These are phyloP conservation scores for Saksenaea vasiformis DNA, from an alignment of 371 early-diverging fungal genomes.

Conservation along the genomic window DNA sequence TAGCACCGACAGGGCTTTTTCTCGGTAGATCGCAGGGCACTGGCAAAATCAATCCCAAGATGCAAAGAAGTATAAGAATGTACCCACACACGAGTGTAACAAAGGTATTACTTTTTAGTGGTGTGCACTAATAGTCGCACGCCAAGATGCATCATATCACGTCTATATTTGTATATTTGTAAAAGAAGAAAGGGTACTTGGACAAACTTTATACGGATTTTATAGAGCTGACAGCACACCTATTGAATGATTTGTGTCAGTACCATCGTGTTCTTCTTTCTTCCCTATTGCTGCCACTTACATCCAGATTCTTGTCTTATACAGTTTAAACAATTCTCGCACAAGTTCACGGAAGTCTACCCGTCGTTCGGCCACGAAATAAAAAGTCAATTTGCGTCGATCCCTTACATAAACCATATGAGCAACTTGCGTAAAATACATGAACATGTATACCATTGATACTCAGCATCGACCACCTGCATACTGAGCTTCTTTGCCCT, in stretches of 20 bases:
- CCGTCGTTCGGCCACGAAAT: constrained; percentile 92
- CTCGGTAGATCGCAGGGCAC: too few relatives aligned
- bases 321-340: constrained; percentile 97
- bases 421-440: background rate
- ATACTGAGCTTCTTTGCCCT: constrained; percentile 89
- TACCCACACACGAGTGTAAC: background rate
- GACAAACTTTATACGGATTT: background rate
- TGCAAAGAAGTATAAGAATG: background rate
- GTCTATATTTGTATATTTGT: constrained; percentile 3
- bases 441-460: constrained; percentile 79
- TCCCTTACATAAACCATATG: constrained; percentile 59
- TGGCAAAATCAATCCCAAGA: background rate
- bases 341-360: constrained; percentile 99
- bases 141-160: background rate
- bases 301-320: constrained; percentile 99
- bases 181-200: background rate
- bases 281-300: constrained; percentile 40
- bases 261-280: background rate
- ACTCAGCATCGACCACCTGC: constrained; percentile 97
- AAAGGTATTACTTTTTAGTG: background rate
- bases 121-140: background rate
- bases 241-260: background rate
- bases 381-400: constrained; percentile 94
- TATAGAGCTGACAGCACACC: constrained; percentile 1
- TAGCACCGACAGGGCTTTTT: too few relatives aligned